A percentile compares a stretch with the other conserved stretches of the same genome.
Conservation (phyloP, 345 rosid species). For the Camelina sativa region DNA sequence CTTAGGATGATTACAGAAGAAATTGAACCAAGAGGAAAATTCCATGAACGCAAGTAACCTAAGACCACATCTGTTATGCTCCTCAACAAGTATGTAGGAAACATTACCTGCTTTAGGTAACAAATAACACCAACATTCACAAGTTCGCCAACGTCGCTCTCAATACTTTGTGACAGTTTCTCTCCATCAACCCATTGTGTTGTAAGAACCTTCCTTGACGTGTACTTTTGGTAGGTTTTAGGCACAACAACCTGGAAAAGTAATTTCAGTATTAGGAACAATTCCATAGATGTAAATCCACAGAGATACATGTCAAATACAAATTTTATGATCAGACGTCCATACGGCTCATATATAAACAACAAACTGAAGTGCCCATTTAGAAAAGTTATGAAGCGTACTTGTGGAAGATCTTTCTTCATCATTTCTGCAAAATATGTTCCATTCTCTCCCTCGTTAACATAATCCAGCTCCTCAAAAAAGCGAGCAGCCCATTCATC, state of each 20-base stretch:
- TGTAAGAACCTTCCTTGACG: slow-evolving; percentile 96
- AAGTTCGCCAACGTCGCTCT: slow-evolving; percentile 92
- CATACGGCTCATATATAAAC: slow-evolving; percentile 13
- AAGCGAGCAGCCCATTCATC: slow-evolving; percentile 99
- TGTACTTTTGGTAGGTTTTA: slow-evolving; percentile 74
- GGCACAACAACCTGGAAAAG: slow-evolving; percentile 82
- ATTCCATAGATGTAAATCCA: slow-evolving; percentile 8
- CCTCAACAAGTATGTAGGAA: slow-evolving; percentile 12
- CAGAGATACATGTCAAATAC: slow-evolving; percentile 14
- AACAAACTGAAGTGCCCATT: neutral
- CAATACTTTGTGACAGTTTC: slow-evolving; percentile 92
- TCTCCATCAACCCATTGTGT: slow-evolving; percentile 90
- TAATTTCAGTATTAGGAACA: slow-evolving; percentile 13
- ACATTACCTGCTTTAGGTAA: slow-evolving; percentile 88
- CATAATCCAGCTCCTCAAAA: slow-evolving; percentile 96
- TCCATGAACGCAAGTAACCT: neutral
- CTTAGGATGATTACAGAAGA: slow-evolving; percentile 10
- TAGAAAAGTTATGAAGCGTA: slow-evolving; percentile 44
- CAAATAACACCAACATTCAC: slow-evolving; percentile 98
- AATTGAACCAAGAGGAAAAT: neutral
- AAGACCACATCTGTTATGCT: neutral
- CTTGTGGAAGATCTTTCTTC: slow-evolving; percentile 99
- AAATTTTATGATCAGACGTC: neutral
- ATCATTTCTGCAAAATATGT: slow-evolving; percentile 89
- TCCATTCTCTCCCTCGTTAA: slow-evolving; percentile 95